These are phyloP conservation scores for Fusarium graminum DNA, from an alignment of 2,329 filamentous ascomycete species.

Conservation along the genomic window DNA sequence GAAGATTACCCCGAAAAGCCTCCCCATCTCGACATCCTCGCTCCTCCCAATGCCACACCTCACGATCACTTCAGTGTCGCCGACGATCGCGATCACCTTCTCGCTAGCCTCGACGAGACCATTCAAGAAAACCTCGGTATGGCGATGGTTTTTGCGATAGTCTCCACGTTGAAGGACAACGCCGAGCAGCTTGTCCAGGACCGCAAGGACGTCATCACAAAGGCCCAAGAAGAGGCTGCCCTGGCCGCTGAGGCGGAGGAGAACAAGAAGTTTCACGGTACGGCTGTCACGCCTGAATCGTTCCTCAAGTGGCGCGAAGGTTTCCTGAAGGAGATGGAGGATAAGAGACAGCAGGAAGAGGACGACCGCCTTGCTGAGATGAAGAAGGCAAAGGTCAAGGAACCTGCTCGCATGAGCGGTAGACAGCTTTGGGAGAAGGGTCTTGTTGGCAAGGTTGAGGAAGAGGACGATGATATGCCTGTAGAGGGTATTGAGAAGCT, in stretches of 20 bases:
- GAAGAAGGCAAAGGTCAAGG: constrained; percentile 82
- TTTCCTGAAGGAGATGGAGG: constrained; percentile 86
- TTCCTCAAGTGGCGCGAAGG: constrained; percentile 85
- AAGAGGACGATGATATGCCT: constrained; percentile 75
- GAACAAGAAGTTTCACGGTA: constrained; percentile 96
- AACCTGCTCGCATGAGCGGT: constrained; percentile 78
- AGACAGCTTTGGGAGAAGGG: constrained; percentile 84
- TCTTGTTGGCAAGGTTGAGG: constrained; percentile 73
- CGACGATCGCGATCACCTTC: constrained; percentile 80
- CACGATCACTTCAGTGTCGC: constrained; percentile 83
- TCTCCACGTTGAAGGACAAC: constrained; percentile 87
- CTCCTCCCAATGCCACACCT: constrained; percentile 75
- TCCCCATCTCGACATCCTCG: constrained; percentile 82
- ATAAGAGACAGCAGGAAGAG: constrained; percentile 74
- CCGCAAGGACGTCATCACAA: constrained; percentile 74
- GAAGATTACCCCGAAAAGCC: constrained; percentile 89
- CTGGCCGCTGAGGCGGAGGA: constrained; percentile 84
- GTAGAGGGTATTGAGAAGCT: constrained; percentile 77
- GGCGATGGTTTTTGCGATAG: constrained; percentile 96
- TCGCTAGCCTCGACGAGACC: constrained; percentile 77
- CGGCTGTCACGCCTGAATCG: constrained; percentile 85
- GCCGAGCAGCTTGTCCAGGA: constrained; percentile 88
- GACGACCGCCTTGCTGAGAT: constrained; percentile 86
- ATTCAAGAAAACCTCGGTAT: constrained; percentile 96
- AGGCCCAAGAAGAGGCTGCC: constrained; percentile 67